These are phyloP conservation scores for Aspergillus ustus DNA, from an alignment of 2,329 filamentous ascomycete genomes.

Conservation along the genomic window DNA sequence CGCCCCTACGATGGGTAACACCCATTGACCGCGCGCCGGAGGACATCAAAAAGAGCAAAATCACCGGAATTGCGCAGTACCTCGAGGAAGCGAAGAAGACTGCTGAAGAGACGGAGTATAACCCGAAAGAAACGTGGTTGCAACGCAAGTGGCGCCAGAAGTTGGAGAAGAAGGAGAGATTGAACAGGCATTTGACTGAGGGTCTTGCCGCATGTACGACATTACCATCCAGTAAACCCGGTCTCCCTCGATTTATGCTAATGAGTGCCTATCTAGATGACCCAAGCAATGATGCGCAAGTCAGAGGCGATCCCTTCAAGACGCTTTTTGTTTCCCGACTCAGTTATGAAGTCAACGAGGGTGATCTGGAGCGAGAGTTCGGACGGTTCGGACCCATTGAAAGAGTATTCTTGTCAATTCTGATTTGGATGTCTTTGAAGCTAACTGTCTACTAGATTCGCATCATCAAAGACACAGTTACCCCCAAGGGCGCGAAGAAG, in stretches of 20 bases:
- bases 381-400: slow-evolving; percentile 92
- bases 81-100: slow-evolving; percentile 76
- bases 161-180: slow-evolving; percentile 73
- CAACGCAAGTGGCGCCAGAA: slow-evolving; percentile 83
- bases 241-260: background rate
- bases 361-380: slow-evolving; percentile 92
- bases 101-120: slow-evolving; percentile 75
- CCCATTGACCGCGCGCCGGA: slow-evolving; percentile 82
- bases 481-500: slow-evolving; percentile 77
- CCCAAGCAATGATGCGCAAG: slow-evolving; percentile 81
- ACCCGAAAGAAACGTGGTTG: slow-evolving; percentile 90
- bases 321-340: slow-evolving; percentile 91
- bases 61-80: slow-evolving; percentile 75
- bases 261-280: slow-evolving; percentile 62
- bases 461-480: slow-evolving; percentile 73
- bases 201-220: slow-evolving; percentile 66
- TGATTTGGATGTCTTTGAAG: background rate
- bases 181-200: slow-evolving; percentile 68
- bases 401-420: slow-evolving; percentile 62
- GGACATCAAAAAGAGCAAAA: slow-evolving; percentile 73
- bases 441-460: slow-evolving; percentile 69
- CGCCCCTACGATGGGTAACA: slow-evolving; percentile 85
- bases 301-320: slow-evolving; percentile 91
- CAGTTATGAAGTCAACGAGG: slow-evolving; percentile 84
- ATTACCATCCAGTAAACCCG: background rate